Evolutionary conservation across 176 grass and related monocot genomes (phyloP).

Genomic region (Melocanna baccifera): DNA sequence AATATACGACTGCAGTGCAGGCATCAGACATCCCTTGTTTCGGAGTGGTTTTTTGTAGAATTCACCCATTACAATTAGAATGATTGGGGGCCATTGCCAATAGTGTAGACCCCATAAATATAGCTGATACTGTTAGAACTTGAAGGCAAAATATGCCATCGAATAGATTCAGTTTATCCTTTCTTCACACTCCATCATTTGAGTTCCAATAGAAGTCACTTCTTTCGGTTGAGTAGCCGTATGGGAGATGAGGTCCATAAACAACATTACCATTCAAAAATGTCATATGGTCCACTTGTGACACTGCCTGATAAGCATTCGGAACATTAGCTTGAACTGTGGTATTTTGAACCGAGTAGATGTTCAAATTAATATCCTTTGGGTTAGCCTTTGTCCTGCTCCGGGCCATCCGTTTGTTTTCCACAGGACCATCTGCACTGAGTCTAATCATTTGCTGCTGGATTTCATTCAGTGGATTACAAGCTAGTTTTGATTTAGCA

Average conservation of each 20-base stretch:
- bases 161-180: conserved; percentile 2
- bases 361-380: conserved; percentile 36
- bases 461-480: conserved; percentile 51
- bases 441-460: conserved; percentile 71
- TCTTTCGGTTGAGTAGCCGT: conserved; percentile 52
- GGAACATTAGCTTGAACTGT: conserved; percentile 44
- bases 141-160: conserved; percentile 19
- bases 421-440: conserved; percentile 52
- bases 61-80: conserved; percentile 34
- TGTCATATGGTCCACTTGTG: conserved; percentile 60
- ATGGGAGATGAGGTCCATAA: conserved; percentile 77
- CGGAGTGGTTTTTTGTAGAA: conserved; percentile 10
- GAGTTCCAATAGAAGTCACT: conserved; percentile 57
- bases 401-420: conserved; percentile 46
- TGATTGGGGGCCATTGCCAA: conserved; percentile 34
- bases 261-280: conserved; percentile 62
- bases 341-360: conserved; percentile 41
- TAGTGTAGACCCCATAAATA: conserved; percentile 43
- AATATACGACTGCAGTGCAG: not conserved
- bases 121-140: conserved; percentile 41
- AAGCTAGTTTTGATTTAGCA: conserved; percentile 57
- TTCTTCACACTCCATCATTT: conserved; percentile 32
- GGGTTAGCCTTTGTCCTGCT: conserved; percentile 42
- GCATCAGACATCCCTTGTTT: conserved; percentile 9
- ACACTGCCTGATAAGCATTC: conserved; percentile 44